phyloP scores from a whole-genome alignment of 75 land plant genomes.

The Sequoia sempervirens region DNA sequence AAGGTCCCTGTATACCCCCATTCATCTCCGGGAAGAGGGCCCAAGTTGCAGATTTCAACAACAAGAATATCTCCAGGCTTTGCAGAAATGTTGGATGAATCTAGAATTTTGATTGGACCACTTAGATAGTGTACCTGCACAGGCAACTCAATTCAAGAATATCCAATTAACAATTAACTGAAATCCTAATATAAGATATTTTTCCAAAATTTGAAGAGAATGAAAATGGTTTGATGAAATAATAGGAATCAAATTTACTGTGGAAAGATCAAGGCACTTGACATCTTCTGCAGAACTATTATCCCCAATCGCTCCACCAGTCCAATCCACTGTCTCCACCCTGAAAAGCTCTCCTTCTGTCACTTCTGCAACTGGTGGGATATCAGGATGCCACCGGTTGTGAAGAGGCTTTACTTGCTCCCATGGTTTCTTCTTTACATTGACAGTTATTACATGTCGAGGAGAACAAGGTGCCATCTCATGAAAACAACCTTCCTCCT shows the following conservation, averaged over 20 bases:
- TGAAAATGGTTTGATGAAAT: conserved; percentile 8
- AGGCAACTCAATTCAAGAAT: neutral
- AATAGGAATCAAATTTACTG: conserved; percentile 31
- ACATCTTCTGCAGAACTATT: conserved; percentile 74
- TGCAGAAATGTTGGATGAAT: conserved; percentile 49
- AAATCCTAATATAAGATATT: neutral
- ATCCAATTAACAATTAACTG: neutral
- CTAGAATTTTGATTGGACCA: conserved; percentile 74
- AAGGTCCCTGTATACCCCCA: conserved; percentile 93
- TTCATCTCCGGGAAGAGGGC: conserved; percentile 93
- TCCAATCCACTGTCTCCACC: conserved; percentile 81
- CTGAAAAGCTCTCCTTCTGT: conserved; percentile 65
- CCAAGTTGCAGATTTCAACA: conserved; percentile 86
- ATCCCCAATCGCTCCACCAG: conserved; percentile 59
- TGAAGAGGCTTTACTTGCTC: conserved; percentile 60
- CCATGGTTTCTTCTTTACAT: conserved; percentile 65
- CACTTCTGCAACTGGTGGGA: conserved; percentile 77
- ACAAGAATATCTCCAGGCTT: conserved; percentile 82
- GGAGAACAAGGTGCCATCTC: conserved; percentile 49
- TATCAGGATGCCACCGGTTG: conserved; percentile 82
- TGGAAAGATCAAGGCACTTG: conserved; percentile 54
- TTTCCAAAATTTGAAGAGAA: conserved; percentile 1
- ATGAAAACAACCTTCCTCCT: conserved; percentile 5
- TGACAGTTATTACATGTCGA: conserved; percentile 47
- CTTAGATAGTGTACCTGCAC: conserved; percentile 82